phyloP scores from a whole-genome alignment of 139 green algal genomes.

The Coelastrella sp. region DNA sequence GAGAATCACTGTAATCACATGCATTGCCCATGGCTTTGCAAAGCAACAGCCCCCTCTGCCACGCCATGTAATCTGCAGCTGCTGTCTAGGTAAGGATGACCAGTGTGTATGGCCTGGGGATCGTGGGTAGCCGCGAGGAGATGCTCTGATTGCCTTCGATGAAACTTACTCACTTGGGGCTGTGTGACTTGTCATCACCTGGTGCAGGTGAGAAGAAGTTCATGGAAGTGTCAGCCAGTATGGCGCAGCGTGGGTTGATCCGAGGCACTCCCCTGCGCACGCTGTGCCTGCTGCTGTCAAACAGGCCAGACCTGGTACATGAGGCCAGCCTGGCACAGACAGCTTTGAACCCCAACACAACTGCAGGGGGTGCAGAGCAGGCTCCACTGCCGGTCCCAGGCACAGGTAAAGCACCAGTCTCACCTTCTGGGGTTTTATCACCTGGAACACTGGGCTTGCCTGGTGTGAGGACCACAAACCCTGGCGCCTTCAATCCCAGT shows the following conservation, averaged over 20 bases:
- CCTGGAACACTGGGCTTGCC: slow-evolving; percentile 13
- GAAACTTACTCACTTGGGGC: neutral
- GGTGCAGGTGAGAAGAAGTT: slow-evolving; percentile 47
- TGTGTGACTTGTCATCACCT: neutral
- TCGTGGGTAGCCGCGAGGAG: too few relatives aligned
- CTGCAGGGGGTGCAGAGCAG: neutral
- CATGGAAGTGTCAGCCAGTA: slow-evolving; percentile 47
- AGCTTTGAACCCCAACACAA: neutral
- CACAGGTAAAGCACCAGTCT: neutral
- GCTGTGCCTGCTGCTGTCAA: slow-evolving; percentile 71
- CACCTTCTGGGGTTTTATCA: neutral
- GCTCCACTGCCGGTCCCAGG: neutral
- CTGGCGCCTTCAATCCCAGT: neutral
- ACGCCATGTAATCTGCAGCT: too few relatives aligned
- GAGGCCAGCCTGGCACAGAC: slow-evolving; percentile 16
- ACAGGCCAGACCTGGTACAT: slow-evolving; percentile 50
- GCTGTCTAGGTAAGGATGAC: too few relatives aligned
- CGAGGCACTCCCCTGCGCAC: slow-evolving; percentile 75
- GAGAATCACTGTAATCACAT: too few relatives aligned
- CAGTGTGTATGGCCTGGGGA: too few relatives aligned
- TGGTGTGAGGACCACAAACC: neutral
- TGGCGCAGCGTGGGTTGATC: slow-evolving; percentile 52
- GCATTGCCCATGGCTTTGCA: too few relatives aligned
- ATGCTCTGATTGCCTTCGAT: too few relatives aligned
- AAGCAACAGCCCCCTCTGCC: too few relatives aligned